Conservation (phyloP, 2,329 filamentous ascomycete species). For the Penicillium hordei region DNA sequence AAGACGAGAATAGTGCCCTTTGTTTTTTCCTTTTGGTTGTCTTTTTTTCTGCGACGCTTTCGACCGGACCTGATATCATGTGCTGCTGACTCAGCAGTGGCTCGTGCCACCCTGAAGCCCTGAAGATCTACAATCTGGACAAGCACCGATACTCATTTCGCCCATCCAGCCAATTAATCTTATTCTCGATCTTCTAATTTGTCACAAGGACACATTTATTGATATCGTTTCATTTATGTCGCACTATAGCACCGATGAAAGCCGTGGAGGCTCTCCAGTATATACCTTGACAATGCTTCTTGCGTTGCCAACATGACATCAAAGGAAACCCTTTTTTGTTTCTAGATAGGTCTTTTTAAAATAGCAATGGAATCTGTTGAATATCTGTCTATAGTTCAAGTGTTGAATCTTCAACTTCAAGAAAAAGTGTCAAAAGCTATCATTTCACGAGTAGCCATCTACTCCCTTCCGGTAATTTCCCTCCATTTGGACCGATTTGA, state of each 20-base stretch:
- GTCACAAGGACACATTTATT: not conserved
- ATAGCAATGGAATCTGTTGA: not conserved
- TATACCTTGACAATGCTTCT: not conserved
- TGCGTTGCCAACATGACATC: not conserved
- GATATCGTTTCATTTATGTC: not conserved
- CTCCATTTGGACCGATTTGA: not conserved
- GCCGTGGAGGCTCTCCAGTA: not conserved
- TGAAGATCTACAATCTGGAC: not conserved
- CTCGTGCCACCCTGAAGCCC: not conserved
- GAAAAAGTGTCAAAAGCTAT: not conserved
- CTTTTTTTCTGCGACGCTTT: slow-evolving; percentile 27
- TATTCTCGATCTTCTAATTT: not conserved
- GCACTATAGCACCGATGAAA: not conserved
- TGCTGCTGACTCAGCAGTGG: slow-evolving; percentile 27
- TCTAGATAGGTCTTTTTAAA: not conserved
- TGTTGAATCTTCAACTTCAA: not conserved
- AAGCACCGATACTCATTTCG: not conserved
- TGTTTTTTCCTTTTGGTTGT: slow-evolving; percentile 23
- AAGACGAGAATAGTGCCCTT: slow-evolving; percentile 17
- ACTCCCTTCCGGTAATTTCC: not conserved
- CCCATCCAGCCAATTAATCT: not conserved
- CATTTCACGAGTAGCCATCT: not conserved
- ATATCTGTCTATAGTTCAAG: not conserved
- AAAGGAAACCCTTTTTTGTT: not conserved
- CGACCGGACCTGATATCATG: slow-evolving; percentile 30